phyloP scores from a whole-genome alignment of 768 basidiomycete species.

The Rhodotorula babjevae region DNA sequence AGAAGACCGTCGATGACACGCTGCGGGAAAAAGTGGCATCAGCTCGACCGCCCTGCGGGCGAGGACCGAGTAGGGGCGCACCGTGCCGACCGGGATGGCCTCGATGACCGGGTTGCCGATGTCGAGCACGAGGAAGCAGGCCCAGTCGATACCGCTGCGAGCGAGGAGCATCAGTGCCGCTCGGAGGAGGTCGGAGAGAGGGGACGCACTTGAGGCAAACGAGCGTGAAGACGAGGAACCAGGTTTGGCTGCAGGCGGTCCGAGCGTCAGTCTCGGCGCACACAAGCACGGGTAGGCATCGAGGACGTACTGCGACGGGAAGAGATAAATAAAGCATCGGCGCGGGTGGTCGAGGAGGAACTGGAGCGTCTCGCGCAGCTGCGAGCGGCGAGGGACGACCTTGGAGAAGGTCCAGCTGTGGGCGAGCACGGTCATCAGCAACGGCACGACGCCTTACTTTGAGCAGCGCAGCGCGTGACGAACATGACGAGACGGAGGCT shows the following conservation, averaged over 20 bases:
- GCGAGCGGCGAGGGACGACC: conserved; percentile 58
- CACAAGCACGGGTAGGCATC: no score
- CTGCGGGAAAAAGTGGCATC: no score
- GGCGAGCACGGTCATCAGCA: no score
- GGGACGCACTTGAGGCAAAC: conserved; percentile 29
- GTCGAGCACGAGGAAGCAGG: conserved; percentile 82
- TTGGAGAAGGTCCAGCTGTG: conserved; percentile 70
- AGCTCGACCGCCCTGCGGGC: no score
- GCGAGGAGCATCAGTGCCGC: neutral
- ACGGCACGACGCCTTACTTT: no score
- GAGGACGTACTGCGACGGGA: conserved; percentile 24
- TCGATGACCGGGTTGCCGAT: conserved; percentile 69
- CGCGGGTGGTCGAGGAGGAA: conserved; percentile 94
- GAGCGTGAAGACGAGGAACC: conserved; percentile 39
- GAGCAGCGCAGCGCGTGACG: conserved; percentile 41
- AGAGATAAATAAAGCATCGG: conserved; percentile 47
- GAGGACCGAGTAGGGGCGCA: neutral
- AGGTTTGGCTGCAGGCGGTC: conserved; percentile 20
- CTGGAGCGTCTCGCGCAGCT: conserved; percentile 69
- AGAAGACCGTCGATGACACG: conserved; percentile 70
- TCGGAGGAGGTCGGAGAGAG: no score
- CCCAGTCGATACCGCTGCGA: conserved; percentile 63
- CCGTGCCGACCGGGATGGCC: conserved; percentile 62
- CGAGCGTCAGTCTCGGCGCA: neutral
- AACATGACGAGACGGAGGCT: conserved; percentile 81